phyloP scores from a whole-genome alignment of 1,284 basidiomycete species.

The Pholiota adiposa region DNA sequence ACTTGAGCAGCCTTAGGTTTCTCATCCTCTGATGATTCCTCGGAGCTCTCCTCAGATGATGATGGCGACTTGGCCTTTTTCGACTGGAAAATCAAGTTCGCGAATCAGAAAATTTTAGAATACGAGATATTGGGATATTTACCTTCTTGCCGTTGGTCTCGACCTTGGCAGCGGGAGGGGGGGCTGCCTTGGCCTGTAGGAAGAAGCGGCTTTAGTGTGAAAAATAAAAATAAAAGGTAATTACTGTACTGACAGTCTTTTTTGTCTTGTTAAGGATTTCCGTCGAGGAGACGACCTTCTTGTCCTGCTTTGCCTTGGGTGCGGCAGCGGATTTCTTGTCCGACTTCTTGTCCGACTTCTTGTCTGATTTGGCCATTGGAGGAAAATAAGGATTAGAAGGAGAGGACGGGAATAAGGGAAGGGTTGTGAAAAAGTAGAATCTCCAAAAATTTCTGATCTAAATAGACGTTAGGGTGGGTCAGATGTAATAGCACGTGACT shows the following conservation, averaged over 20 bases:
- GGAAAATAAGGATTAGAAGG: constrained; percentile 15
- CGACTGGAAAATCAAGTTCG: constrained; percentile 4
- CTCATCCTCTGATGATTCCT: constrained; percentile 44
- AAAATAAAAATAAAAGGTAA: constrained; percentile 16
- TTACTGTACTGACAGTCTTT: constrained; percentile 28
- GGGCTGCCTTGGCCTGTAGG: constrained; percentile 13
- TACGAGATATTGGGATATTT: constrained; percentile 7
- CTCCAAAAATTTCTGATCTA: constrained; percentile 31
- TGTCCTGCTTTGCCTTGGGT: constrained; percentile 39
- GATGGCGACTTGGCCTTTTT: constrained; percentile 30
- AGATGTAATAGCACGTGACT: constrained; percentile 25
- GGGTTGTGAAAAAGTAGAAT: constrained; percentile 16
- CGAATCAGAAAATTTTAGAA: constrained; percentile 7
- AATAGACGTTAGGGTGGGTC: constrained; percentile 38
- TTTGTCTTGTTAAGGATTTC: constrained; percentile 41
- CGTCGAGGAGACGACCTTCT: constrained; percentile 41
- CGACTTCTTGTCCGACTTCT: constrained; percentile 45
- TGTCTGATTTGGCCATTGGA: constrained; percentile 54
- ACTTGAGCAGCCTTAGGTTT: constrained; percentile 49
- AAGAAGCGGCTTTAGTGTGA: background rate
- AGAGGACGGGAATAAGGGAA: constrained; percentile 9
- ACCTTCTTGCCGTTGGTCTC: constrained; percentile 44
- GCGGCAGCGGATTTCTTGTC: constrained; percentile 41
- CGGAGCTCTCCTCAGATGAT: constrained; percentile 39
- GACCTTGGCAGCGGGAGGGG: constrained; percentile 35